Conservation (phyloP, 768 basidiomycete genomes). For the Melanogaster broomeanus region DNA sequence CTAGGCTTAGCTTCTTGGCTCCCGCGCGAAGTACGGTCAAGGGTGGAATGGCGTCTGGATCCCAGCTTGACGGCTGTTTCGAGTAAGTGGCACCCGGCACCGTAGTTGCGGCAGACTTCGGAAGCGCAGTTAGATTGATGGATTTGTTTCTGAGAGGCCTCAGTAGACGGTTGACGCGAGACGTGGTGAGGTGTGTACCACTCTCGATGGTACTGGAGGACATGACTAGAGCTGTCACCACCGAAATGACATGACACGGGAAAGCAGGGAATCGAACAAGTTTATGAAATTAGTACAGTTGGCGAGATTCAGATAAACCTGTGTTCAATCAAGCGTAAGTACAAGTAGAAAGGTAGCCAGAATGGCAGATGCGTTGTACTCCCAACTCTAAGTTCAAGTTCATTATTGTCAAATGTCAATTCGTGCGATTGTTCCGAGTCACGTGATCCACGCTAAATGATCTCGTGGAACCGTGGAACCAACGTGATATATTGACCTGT, state of each 20-base stretch:
- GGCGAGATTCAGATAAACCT: too few relatives aligned
- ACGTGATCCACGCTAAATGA: too few relatives aligned
- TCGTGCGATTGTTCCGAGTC: background rate
- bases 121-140: constrained; percentile 33
- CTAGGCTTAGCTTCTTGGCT: constrained; percentile 35
- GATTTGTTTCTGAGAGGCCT: constrained; percentile 52
- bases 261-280: background rate
- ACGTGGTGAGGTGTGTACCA: constrained; percentile 36
- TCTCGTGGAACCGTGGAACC: too few relatives aligned
- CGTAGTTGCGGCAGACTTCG: constrained; percentile 16
- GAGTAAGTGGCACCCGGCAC: constrained; percentile 15
- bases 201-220: constrained; percentile 11
- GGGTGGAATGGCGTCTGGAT: constrained; percentile 27
- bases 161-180: constrained; percentile 46
- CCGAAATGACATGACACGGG: background rate
- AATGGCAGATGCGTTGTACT: too few relatives aligned
- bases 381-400: too few relatives aligned
- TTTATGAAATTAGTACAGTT: too few relatives aligned
- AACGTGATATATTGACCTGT: too few relatives aligned
- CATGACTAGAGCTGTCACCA: constrained; percentile 9
- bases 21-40: constrained; percentile 40
- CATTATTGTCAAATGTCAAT: too few relatives aligned
- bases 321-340: background rate
- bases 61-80: constrained; percentile 19
- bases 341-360: too few relatives aligned